Evolutionary conservation across 352 stramenopile species (phyloP).

Genomic region (Phytophthora tentaculata): DNA sequence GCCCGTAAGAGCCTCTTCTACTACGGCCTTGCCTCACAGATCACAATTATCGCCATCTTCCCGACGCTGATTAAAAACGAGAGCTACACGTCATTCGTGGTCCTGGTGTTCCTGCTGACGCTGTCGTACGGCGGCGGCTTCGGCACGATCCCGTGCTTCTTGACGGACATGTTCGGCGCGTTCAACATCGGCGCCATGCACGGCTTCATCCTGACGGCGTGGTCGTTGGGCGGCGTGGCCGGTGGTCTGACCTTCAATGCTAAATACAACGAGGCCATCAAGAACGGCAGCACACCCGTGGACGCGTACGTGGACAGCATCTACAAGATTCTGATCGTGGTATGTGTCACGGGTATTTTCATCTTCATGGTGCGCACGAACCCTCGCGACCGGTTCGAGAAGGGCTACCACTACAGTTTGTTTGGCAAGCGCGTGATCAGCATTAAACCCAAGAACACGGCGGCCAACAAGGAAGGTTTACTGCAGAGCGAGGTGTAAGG

Average conservation of each 20-base stretch:
- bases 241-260: conserved; percentile 70
- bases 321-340: conserved; percentile 74
- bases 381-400: conserved; percentile 66
- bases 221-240: conserved; percentile 78
- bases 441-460: conserved; percentile 54
- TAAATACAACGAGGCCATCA: conserved; percentile 50
- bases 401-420: conserved; percentile 73
- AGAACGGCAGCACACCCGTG: conserved; percentile 61
- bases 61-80: conserved; percentile 63
- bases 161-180: conserved; percentile 87
- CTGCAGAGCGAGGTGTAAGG: conserved; percentile 29
- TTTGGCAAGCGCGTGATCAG: conserved; percentile 62
- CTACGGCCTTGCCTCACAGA: conserved; percentile 55
- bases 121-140: conserved; percentile 77
- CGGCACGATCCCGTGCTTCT: conserved; percentile 75
- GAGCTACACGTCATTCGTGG: conserved; percentile 63
- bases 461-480: conserved; percentile 31
- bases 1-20: conserved; percentile 69
- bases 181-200: conserved; percentile 88
- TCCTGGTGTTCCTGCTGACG: conserved; percentile 73
- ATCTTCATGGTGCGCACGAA: conserved; percentile 67
- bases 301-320: conserved; percentile 78
- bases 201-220: conserved; percentile 83
- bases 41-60: conserved; percentile 63
- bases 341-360: conserved; percentile 74